Conservation (phyloP, 208 protist genomes). For the Trypanosoma scelopori region DNA sequence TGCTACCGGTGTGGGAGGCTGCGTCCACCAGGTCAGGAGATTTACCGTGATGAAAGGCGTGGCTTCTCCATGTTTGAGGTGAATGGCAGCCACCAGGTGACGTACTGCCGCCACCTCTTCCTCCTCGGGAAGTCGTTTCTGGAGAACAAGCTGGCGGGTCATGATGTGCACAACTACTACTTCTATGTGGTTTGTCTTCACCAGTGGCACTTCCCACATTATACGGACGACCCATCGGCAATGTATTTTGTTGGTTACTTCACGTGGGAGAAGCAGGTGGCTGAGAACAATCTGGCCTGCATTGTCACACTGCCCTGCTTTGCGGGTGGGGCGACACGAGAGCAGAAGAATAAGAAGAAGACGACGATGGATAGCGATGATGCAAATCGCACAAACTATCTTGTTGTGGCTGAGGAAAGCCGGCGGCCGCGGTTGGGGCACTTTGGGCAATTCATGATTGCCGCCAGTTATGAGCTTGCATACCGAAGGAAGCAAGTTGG, state of each 20-base stretch:
- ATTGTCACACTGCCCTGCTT: conserved; percentile 98
- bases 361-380: too few species aligned
- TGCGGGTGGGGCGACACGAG: conserved; percentile 24
- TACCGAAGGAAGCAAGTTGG: conserved; percentile 95
- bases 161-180: conserved; percentile 88
- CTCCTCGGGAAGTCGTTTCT: conserved; percentile 89
- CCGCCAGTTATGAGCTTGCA: conserved; percentile 97
- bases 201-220: conserved; percentile 70
- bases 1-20: conserved; percentile 55
- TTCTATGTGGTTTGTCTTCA: conserved; percentile 89
- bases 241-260: conserved; percentile 98
- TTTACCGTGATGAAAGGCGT: conserved; percentile 76
- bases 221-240: conserved; percentile 50
- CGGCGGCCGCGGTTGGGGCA: conserved; percentile 29
- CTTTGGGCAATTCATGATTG: conserved; percentile 98
- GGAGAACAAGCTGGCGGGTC: conserved; percentile 87
- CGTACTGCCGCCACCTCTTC: conserved; percentile 84
- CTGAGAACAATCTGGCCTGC: conserved; percentile 98
- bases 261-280: conserved; percentile 96
- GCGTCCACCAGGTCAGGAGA: conserved; percentile 69
- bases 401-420: neutral
- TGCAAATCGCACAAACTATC: too few species aligned
- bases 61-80: conserved; percentile 84
- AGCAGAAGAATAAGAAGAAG: neutral
- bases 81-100: conserved; percentile 72